Evolutionary conservation across 768 basidiomycete genomes (phyloP), one percentile per base, ranked within the genome.

Genomic region (Lactarius deliciosus): DNA sequence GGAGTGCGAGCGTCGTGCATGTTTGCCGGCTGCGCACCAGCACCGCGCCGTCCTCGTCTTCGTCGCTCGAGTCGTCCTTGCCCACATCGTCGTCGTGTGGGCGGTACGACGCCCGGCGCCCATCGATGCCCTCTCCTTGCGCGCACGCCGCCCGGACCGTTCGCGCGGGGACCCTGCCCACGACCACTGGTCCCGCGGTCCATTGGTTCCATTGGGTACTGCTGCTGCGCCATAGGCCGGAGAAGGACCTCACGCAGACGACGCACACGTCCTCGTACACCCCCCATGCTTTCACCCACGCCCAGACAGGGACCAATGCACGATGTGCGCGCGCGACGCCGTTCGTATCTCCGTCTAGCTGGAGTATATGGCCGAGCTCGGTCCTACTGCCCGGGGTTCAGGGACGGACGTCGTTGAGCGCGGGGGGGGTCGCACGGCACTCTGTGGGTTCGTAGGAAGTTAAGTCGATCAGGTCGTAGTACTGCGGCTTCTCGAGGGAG

Each of bases 181-280:
- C 5, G 47, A 50, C 47, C 47, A 50, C 13, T 50, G 22, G 22
- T 22, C 47, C 4, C 22, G n/a, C n/a, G n/a, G n/a, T n/a, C n/a
- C n/a, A n/a, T n/a, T n/a, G 47, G 18, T n/a, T 18, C 79, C n/a
- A 2, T 47, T 47, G 79, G n/a, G 22, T 86, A 76, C 65, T 88
- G 85, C 22, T 89, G 55, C 75, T 69, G 34, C 87, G 80, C 85
- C 82, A 90, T 4, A 82, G 80, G 16, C 90, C 89, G 72, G 88
- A 83, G 90, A 90, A 92, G n/a, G 92, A 80, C 3, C 89, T 86
- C 0, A 91, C 92, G 72, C 92, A 93, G 57, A 92, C 80, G 47
- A 92, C 79, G 68, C 92, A 94, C 25, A 89, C 88, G 65, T 94
- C 92, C 76, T 94, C 92, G 71, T 94, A 94, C 15, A 93, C 79